Percentiles rank a stretch among this genome's conserved stretches.
Conservation (phyloP, 805 yeast species). For the Candida maris region DNA sequence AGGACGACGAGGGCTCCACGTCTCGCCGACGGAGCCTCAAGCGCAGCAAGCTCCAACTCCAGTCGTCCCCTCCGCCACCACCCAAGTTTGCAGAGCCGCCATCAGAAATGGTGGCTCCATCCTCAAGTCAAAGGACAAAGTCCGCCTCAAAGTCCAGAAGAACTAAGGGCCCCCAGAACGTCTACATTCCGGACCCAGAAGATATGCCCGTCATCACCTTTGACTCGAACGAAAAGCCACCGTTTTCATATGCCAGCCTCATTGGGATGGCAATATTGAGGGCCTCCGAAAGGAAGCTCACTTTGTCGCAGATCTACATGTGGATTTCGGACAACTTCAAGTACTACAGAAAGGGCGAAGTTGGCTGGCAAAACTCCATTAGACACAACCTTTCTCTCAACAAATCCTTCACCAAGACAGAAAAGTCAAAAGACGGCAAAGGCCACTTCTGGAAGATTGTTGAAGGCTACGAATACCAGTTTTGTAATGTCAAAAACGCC, state of each 20-base stretch:
- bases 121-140: constrained; percentile 4
- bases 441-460: constrained; percentile 94
- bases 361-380: constrained; percentile 97
- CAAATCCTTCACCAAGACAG: constrained; percentile 88
- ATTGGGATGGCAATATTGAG: constrained; percentile 91
- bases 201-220: constrained; percentile 43
- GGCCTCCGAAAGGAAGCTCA: constrained; percentile 66
- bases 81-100: constrained; percentile 17
- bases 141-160: constrained; percentile 13
- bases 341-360: constrained; percentile 78
- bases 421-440: constrained; percentile 84
- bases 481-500: constrained; percentile 58
- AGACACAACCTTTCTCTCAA: constrained; percentile 90
- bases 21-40: constrained; percentile 10
- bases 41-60: constrained; percentile 12
- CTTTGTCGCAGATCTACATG: constrained; percentile 78
- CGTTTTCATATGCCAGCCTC: constrained; percentile 88
- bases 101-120: background rate
- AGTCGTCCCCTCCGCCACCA: constrained; percentile 20
- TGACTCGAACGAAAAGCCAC: constrained; percentile 68
- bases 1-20: constrained; percentile 15
- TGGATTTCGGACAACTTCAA: constrained; percentile 89
- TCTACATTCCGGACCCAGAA: constrained; percentile 34
- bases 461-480: constrained; percentile 77
- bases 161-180: constrained; percentile 27